These are phyloP conservation scores for Cytospora leucostoma DNA, from an alignment of 2,329 filamentous ascomycete species.

Conservation along the genomic window DNA sequence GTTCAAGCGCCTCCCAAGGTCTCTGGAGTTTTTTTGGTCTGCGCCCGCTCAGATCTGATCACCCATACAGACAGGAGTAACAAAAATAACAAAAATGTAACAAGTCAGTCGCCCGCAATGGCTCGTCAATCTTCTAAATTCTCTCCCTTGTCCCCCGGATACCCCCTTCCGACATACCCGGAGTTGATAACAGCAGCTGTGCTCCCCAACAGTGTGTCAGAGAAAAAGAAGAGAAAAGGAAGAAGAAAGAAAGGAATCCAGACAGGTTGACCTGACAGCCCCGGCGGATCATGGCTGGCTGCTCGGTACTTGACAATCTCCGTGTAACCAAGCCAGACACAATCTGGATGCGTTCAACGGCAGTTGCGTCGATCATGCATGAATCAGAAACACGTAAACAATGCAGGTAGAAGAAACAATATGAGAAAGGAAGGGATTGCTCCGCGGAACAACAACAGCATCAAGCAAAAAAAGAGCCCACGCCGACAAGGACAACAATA, in stretches of 20 bases:
- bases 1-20: neutral
- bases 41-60: conserved; percentile 12
- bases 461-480: neutral
- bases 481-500: conserved; percentile 5
- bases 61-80: neutral
- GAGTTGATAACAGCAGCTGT: conserved; percentile 1
- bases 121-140: neutral
- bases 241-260: conserved; percentile 16
- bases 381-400: neutral
- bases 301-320: neutral
- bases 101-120: neutral
- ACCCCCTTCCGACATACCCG: conserved; percentile 1
- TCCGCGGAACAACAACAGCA: conserved; percentile 15
- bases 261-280: neutral
- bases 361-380: conserved; percentile 1
- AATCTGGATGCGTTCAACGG: neutral
- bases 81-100: conserved; percentile 2
- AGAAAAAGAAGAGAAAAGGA: conserved; percentile 12
- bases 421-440: neutral
- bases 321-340: conserved; percentile 8
- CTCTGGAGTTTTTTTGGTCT: conserved; percentile 10
- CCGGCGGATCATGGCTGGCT: conserved; percentile 1
- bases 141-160: neutral
- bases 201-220: neutral
- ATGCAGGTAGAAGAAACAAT: neutral